Conservation (phyloP, 306 rosid species). For the Abrus precatorius region DNA sequence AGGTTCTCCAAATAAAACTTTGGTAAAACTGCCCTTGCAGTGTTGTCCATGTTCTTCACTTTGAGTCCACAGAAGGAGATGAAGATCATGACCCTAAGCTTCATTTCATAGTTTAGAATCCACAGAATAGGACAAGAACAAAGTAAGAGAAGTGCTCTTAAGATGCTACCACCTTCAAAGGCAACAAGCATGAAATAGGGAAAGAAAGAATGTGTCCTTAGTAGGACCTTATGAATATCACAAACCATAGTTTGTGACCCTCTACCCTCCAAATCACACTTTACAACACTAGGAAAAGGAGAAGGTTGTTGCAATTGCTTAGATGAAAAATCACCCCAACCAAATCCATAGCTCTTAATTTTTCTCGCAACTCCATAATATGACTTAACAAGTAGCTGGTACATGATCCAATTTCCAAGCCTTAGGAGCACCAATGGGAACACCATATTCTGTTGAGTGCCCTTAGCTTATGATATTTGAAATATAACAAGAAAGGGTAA, state of each 20-base stretch:
- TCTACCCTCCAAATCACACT: slow-evolving; percentile 39
- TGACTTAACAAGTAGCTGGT: slow-evolving; percentile 31
- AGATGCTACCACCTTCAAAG: slow-evolving; percentile 81
- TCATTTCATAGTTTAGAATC: slow-evolving; percentile 38
- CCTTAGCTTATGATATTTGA: background rate
- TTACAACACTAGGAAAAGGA: slow-evolving; percentile 6
- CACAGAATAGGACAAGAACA: slow-evolving; percentile 62
- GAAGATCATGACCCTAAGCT: slow-evolving; percentile 45
- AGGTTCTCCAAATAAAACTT: slow-evolving; percentile 48
- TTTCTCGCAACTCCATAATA: slow-evolving; percentile 26
- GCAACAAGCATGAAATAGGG: slow-evolving; percentile 89
- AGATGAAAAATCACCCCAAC: slow-evolving; percentile 30
- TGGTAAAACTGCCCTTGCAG: slow-evolving; percentile 35
- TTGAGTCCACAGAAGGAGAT: slow-evolving; percentile 45
- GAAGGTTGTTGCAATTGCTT: slow-evolving; percentile 28
- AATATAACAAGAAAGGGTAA: background rate
- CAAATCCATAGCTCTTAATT: background rate
- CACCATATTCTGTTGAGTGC: slow-evolving; percentile 14
- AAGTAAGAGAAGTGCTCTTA: slow-evolving; percentile 70
- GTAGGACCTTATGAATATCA: slow-evolving; percentile 61
- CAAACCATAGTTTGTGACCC: slow-evolving; percentile 57
- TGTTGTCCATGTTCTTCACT: slow-evolving; percentile 42
- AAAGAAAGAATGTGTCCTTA: slow-evolving; percentile 66
- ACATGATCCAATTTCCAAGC: slow-evolving; percentile 24
- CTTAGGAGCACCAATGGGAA: background rate